Conservation (phyloP, 495 filamentous ascomycete genomes). For the Neurospora sp. region DNA sequence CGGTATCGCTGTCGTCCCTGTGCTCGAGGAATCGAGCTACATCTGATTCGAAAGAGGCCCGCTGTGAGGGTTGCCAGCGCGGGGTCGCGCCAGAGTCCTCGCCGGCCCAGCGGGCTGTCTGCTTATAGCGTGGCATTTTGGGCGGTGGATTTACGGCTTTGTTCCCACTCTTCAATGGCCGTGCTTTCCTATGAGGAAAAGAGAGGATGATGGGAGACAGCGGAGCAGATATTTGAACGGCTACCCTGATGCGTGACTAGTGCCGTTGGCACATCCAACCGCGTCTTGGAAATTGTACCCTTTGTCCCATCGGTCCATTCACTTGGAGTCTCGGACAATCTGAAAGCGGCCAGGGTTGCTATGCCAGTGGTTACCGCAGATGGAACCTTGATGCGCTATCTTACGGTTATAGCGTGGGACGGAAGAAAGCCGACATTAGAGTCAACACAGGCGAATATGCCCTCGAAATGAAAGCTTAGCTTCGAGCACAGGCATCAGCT, state of each 20-base stretch:
- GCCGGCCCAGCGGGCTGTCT: neutral
- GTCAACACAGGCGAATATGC: neutral
- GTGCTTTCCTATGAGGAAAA: neutral
- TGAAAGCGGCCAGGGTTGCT: neutral
- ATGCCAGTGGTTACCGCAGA: neutral
- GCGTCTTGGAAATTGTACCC: neutral
- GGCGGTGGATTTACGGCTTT: neutral
- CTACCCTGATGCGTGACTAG: neutral
- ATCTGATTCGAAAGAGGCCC: neutral
- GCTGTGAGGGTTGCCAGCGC: neutral
- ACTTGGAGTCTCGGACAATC: neutral
- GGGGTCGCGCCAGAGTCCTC: neutral
- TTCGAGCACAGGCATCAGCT: neutral
- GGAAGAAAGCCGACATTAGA: neutral
- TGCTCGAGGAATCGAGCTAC: neutral
- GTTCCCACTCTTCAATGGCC: neutral
- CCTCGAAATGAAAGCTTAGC: neutral
- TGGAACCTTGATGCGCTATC: neutral
- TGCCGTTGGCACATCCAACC: neutral
- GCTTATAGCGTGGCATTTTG: neutral
- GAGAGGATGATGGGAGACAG: neutral
- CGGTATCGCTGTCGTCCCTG: neutral
- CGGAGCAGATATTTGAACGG: neutral
- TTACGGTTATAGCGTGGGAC: neutral
- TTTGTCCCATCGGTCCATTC: neutral